Evolutionary conservation across 306 rosid genomes (phyloP), one percentile per base, ranked within the genome.

Genomic region (Prosopis cineraria): DNA sequence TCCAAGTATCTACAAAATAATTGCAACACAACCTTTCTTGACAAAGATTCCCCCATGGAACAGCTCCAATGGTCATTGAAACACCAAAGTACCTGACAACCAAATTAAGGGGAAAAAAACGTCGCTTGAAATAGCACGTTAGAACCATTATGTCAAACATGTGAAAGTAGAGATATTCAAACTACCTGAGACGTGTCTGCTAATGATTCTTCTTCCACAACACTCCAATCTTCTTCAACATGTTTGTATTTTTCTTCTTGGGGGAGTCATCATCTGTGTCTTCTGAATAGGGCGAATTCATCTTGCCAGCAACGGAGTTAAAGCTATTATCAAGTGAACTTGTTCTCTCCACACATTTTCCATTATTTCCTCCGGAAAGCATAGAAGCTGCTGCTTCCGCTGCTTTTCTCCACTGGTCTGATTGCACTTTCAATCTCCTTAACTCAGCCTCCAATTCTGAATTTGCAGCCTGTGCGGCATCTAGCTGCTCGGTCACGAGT

Each of bases 321-420:
- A 82, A 89, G 86, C 84, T 83, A 82, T 63, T 81, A 68, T 90
- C 97, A 37, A 78, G 86, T 30, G 91, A 81, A n/a, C 87, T 77
- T 0, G 85, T 84, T 85, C 82, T 84, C 56, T 85, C 97, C 3
- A 85, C 86, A 62, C 78, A 44, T 56, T 94, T 94, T 20, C 96
- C 94, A 39, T 86, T 90, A 84, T 94, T 88, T 30, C 91, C 96
- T 0, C 89, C 44, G 6, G 96, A 82, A 58, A 94, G 73, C 84
- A 94, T 89, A 10, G 96, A 73, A 19, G 98, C 93, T 3, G 97
- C 98, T 16, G 96, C 98, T 87, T 94, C 97, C 0, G 98, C 98
- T 0, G 97, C 98, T 78, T 92, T 94, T 84, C 97, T 92, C 98
- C 98, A 94, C 86, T 94, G 97, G 1, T 94, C 98, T 8, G 97